Evolutionary conservation across 495 filamentous ascomycete genomes (phyloP), one percentile per base, ranked within the genome.

Genomic region (Lentithecium fluviatile): DNA sequence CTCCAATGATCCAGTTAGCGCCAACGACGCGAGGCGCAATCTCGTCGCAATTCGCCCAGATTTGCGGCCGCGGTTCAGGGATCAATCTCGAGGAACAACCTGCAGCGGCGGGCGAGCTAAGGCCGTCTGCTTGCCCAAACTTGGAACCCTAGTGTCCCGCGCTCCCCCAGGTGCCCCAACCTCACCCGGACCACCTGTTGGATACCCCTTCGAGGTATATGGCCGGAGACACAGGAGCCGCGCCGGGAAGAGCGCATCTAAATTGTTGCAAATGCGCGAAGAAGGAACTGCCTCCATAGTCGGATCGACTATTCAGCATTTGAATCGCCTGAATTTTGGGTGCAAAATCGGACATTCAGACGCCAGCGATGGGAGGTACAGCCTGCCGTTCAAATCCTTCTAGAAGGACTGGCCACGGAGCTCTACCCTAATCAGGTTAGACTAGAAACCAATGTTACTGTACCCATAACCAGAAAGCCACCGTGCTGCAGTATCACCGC

Each of bases 401-500:
- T 60, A 64, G 65, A 68, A 68, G 60, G 45, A 58, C 58, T 46
- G 42, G 57, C 47, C 21, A 50, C 65, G 65, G 65, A 64, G 55
- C 10, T 59, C 17, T 55, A 29, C 1, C 60, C 52, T 10, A 17
- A 60, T 64, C 37, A 21, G 40, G 55, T 24, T 62, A 68, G 59
- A 12, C 20, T 17, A 26, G 24, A 25, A 26, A 23, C n/a, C 42
- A 62, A 68, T 64, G 65, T 52, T 68, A 68, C 65, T 64, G 60
- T 68, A 67, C 65, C 65, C 55, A 53, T 52, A 7, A 20, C 34
- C 59, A 29, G 54, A 32, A 51, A 64, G 58, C 65, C 65, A 63
- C 65, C 24, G 56, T 21, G 55, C 65, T 67, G 59, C 60, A 45
- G 55, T 68, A 68, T 64, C 65, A 68, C 60, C 63, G 36, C 25